Percentiles rank a stretch among this genome's conserved stretches.
phyloP scores from a whole-genome alignment of 306 rosid genomes.

The Dryas octopetala region DNA sequence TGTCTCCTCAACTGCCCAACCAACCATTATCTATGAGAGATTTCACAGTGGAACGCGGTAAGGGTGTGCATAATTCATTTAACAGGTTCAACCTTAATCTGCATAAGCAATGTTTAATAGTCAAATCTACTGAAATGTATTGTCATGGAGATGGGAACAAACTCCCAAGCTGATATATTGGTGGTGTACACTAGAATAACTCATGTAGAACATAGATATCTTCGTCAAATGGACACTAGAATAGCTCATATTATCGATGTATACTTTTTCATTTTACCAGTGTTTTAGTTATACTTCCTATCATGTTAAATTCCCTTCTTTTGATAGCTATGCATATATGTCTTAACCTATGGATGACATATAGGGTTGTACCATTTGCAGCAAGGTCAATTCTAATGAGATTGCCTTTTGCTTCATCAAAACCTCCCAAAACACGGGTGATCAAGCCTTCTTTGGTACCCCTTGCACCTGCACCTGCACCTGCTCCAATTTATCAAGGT shows the following conservation, averaged over 20 bases:
- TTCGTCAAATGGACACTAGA: neutral
- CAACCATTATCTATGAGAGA: constrained; percentile 33
- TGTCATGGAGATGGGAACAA: neutral
- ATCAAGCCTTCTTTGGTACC: constrained; percentile 41
- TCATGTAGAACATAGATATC: neutral
- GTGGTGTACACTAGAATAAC: neutral
- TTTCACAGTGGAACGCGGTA: constrained; percentile 44
- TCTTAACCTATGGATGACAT: constrained; percentile 11
- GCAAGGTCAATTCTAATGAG: constrained; percentile 48
- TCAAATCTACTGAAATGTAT: neutral
- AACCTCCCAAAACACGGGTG: constrained; percentile 31
- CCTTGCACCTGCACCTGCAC: constrained; percentile 39
- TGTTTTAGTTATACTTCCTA: constrained; percentile 10
- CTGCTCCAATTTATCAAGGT: constrained; percentile 62
- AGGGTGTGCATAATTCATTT: constrained; percentile 6
- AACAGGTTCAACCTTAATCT: neutral
- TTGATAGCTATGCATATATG: constrained; percentile 6
- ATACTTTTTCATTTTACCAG: neutral
- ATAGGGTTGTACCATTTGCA: constrained; percentile 39
- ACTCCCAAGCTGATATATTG: neutral
- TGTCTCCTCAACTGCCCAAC: constrained; percentile 44
- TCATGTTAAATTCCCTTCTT: neutral
- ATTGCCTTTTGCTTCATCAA: constrained; percentile 45
- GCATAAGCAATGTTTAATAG: neutral
- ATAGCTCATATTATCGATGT: neutral